These are phyloP conservation scores for Nigrospora sphaerica DNA, from an alignment of 2,329 filamentous ascomycete genomes.

Conservation along the genomic window DNA sequence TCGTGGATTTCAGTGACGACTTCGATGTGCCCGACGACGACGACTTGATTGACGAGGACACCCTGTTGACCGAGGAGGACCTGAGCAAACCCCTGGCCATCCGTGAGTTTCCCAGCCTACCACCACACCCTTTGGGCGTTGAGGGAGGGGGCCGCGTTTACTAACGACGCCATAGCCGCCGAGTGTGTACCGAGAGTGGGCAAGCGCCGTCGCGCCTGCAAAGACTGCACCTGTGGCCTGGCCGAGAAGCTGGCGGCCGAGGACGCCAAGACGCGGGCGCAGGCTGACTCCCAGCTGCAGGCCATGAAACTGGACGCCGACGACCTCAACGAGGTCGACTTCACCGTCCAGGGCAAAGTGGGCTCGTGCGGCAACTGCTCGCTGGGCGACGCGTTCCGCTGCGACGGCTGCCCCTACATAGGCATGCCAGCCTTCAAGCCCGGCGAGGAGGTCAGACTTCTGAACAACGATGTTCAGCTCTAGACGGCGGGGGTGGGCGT, in stretches of 20 bases:
- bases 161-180: slow-evolving; percentile 46
- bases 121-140: neutral
- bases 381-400: slow-evolving; percentile 82
- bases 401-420: slow-evolving; percentile 46
- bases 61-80: slow-evolving; percentile 79
- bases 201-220: slow-evolving; percentile 88
- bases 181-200: slow-evolving; percentile 83
- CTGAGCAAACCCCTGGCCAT: slow-evolving; percentile 69
- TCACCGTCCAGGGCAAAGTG: slow-evolving; percentile 95
- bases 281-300: slow-evolving; percentile 56
- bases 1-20: slow-evolving; percentile 62
- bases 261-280: slow-evolving; percentile 60
- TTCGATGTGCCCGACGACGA: slow-evolving; percentile 56
- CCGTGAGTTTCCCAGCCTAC: slow-evolving; percentile 51
- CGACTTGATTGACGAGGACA: slow-evolving; percentile 87
- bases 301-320: slow-evolving; percentile 65
- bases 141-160: neutral
- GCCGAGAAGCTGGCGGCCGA: slow-evolving; percentile 81
- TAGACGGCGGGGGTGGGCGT: slow-evolving; percentile 26
- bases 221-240: slow-evolving; percentile 94
- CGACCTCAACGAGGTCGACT: slow-evolving; percentile 87
- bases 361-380: slow-evolving; percentile 93
- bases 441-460: slow-evolving; percentile 82
- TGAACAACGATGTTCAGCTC: slow-evolving; percentile 82
- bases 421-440: slow-evolving; percentile 86